Evolutionary conservation across 2,329 filamentous ascomycete species (phyloP).

Genomic region (Phyllosticta citrichinensis): DNA sequence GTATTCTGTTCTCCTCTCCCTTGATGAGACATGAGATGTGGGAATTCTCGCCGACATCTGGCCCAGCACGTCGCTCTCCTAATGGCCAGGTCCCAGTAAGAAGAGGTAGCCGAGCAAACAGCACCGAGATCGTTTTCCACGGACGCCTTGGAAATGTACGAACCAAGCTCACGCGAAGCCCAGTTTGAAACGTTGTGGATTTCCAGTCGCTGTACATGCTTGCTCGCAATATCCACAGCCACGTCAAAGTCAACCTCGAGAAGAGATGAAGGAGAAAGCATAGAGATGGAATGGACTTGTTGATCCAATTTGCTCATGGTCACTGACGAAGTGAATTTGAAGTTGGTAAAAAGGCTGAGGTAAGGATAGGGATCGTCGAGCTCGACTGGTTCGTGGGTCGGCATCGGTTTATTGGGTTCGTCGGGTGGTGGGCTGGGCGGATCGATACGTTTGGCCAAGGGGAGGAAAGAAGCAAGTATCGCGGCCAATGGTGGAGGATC

Average conservation of each 20-base stretch:
- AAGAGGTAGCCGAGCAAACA: conserved; percentile 56
- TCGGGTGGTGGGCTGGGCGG: conserved; percentile 21
- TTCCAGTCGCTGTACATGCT: conserved; percentile 44
- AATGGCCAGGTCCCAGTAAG: conserved; percentile 54
- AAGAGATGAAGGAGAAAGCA: conserved; percentile 41
- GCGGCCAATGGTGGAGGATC: conserved; percentile 20
- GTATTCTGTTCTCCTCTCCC: background rate
- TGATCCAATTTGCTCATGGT: background rate
- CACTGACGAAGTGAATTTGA: conserved; percentile 47
- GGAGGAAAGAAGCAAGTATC: conserved; percentile 31
- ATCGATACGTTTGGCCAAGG: conserved; percentile 22
- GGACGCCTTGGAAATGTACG: conserved; percentile 38
- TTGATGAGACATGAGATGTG: conserved; percentile 15
- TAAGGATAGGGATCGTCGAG: conserved; percentile 58
- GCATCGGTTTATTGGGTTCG: conserved; percentile 30
- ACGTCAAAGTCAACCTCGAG: conserved; percentile 51
- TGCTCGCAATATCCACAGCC: conserved; percentile 39
- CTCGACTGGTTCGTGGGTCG: conserved; percentile 56
- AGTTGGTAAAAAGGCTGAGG: conserved; percentile 59
- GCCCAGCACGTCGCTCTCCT: conserved; percentile 56
- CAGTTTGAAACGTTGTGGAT: conserved; percentile 48
- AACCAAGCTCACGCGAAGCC: conserved; percentile 48
- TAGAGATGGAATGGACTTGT: conserved; percentile 43
- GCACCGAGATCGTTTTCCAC: conserved; percentile 46
- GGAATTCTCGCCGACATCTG: conserved; percentile 41